A percentile compares a stretch with the other conserved stretches of the same genome.
Evolutionary conservation across 2,329 filamentous ascomycete genomes (phyloP).

Genomic region (Fusarium anthophilum): DNA sequence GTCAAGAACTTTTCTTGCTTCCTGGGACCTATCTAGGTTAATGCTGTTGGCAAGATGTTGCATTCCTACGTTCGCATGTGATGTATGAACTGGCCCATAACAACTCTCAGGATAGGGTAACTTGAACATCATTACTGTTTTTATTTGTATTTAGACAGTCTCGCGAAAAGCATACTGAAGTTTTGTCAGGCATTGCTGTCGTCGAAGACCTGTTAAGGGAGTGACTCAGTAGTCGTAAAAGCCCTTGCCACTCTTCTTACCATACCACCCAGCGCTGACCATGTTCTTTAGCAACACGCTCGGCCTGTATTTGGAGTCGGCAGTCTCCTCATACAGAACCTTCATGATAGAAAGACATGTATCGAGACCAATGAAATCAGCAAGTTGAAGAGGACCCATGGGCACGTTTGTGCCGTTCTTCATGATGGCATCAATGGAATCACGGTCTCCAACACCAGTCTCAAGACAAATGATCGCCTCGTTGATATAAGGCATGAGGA

Average conservation of each 20-base stretch:
- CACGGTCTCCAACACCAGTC: conserved; percentile 86
- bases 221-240: conserved; percentile 82
- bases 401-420: conserved; percentile 99
- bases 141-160: background rate
- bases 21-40: background rate
- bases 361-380: conserved; percentile 97
- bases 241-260: conserved; percentile 96
- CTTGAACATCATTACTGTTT: background rate
- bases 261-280: conserved; percentile 97
- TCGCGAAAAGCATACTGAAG: background rate
- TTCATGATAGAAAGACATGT: conserved; percentile 98
- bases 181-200: background rate
- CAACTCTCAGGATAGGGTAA: background rate
- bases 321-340: conserved; percentile 89
- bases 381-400: conserved; percentile 93
- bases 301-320: conserved; percentile 94
- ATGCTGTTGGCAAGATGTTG: background rate
- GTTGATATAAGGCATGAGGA: conserved; percentile 99
- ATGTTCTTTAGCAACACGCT: conserved; percentile 89
- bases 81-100: background rate
- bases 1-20: background rate
- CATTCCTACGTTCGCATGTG: background rate
- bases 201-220: background rate
- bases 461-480: conserved; percentile 97
- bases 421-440: conserved; percentile 98